Evolutionary conservation across 345 rosid species (phyloP), one percentile per base, ranked within the genome.

Genomic region (Euphorbia lathyris): DNA sequence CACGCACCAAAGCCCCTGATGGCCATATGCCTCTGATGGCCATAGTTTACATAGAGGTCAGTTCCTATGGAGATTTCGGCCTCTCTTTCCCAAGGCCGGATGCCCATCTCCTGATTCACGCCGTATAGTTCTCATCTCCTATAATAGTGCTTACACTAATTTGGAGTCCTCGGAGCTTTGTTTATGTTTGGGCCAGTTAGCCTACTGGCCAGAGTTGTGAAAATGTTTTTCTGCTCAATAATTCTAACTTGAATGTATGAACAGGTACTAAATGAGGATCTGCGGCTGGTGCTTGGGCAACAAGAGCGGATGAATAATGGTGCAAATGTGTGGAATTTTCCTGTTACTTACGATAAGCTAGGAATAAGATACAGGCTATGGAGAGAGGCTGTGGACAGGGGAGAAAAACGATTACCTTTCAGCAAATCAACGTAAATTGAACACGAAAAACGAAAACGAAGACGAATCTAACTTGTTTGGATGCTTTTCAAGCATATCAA

Each of bases 271-370:
- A 87, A 95, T 43, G 97, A 95, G 83, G 99, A 95, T 81, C 71
- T 95, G 7, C 75, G 99, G 59, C 84, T 92, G 11, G 99, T 95
- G 1, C 22, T 91, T 7, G 97, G 99, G 57, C 99, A 95, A 72
- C 99, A 95, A 76, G 97, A 95, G 74, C 80, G 99, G 68, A 95
- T 95, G 97, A 50, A 86, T 51, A 95, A 79, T 27, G 97, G 97
- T 6, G 97, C 87, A 40, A 92, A 95, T 42, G 76, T 95, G 30
- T 95, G 97, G 97, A 95, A 95, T 71, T 83, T 72, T 72, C 97
- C 99, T 0, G 99, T 95, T 65, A 71, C 90, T 9, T 90, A 95
- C n/a, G 99, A 95, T 61, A 95, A 95, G 80, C 85, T 95, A 7
- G 99, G 97, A 75, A 97, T 95, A 69, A 85, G 99, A 66, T 95